Evolutionary conservation across 192 early-diverging fungal genomes (phyloP), one percentile per base, ranked within the genome.

Genomic region (Physocladia obscura): DNA sequence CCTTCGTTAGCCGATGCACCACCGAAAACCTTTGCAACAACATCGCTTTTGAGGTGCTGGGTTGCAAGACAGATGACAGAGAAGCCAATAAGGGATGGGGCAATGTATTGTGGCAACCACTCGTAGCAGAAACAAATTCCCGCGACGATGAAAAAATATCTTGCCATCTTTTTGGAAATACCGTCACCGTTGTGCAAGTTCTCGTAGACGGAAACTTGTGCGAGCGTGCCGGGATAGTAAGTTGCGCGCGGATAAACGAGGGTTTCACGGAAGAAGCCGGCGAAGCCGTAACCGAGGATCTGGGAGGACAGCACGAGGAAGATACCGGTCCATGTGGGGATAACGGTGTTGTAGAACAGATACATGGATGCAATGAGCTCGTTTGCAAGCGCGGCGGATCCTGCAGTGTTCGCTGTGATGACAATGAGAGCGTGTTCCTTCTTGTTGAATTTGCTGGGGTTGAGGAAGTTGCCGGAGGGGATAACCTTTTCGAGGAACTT

Each of bases 171-270:
- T 59, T 32, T 38, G 13, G 36, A 38, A 21, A 49, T 17, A 19
- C 44, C 61, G 44, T 21, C 39, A 19, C 39, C 44, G 44, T 88
- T 84, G 72, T 95, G 91, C 36, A 94, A 82, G 3, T 89, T 87
- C 26, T 88, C 86, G 77, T 91, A 95, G 22, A 94, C 76, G 15
- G 90, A 85, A 39, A 91, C 88, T 44, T 87, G 86, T 47, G 91
- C 79, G 34, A 96, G 82, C 47, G 83, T 88, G 1, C 79, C 63
- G 5, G 93, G 93, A 90, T 91, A 96, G 38, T 92, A 81, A 89
- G 93, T 93, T 4, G 84, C 75, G 3, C 88, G 77, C 8, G 92
- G 92, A 39, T 90, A 88, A 2, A 95, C 92, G 21, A 95, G 83
- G 74, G 86, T 91, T n/a, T 84, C 78, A 38, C 91, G 87, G 67